Conservation (phyloP, 2,329 filamentous ascomycete genomes). For the Orbilia brochopaga region DNA sequence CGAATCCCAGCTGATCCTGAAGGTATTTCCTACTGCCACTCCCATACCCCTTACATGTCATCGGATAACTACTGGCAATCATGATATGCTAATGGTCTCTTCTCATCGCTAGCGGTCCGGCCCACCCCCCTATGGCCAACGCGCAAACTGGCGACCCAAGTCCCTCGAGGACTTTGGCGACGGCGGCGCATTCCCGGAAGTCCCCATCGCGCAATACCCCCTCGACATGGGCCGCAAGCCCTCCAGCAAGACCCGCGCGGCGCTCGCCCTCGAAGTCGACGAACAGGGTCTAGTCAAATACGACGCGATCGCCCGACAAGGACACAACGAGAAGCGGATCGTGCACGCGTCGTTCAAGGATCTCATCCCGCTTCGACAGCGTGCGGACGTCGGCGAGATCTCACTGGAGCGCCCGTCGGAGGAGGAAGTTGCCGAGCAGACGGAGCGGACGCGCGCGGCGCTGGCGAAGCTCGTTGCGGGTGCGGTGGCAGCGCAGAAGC, state of each 20-base stretch:
- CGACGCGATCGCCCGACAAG: constrained; percentile 88
- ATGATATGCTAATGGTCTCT: constrained; percentile 49
- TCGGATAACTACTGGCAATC: not conserved
- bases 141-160: constrained; percentile 88
- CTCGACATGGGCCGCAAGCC: constrained; percentile 90
- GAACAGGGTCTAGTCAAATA: constrained; percentile 93
- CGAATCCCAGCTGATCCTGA: constrained; percentile 84
- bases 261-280: constrained; percentile 90
- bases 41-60: not conserved
- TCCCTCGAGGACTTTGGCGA: constrained; percentile 90
- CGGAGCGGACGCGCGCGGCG: constrained; percentile 86
- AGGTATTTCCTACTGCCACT: constrained; percentile 61
- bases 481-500: constrained; percentile 88
- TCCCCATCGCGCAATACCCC: constrained; percentile 92
- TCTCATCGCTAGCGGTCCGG: constrained; percentile 68
- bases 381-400: constrained; percentile 89
- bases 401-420: constrained; percentile 82
- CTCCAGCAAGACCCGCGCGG: constrained; percentile 68
- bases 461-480: constrained; percentile 81
- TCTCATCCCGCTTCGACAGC: constrained; percentile 88
- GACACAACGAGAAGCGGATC: constrained; percentile 80
- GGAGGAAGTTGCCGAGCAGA: constrained; percentile 81
- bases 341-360: constrained; percentile 97
- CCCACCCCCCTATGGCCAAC: constrained; percentile 85
- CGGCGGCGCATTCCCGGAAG: constrained; percentile 93